These are phyloP conservation scores for Phaeosphaeria sp. DNA, from an alignment of 2,329 filamentous ascomycete species.

Conservation along the genomic window DNA sequence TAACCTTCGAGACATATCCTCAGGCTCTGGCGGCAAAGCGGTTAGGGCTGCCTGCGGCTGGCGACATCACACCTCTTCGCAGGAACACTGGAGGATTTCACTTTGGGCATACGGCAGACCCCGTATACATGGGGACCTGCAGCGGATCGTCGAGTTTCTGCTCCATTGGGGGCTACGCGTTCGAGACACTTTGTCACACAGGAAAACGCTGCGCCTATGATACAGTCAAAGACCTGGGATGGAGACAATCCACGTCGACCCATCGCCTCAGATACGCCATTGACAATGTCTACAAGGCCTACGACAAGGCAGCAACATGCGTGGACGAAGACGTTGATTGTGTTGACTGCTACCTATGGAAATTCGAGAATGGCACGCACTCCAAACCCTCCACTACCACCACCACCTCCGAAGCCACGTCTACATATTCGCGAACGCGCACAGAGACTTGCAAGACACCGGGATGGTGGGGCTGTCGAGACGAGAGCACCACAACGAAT, in stretches of 20 bases:
- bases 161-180: conserved; percentile 45
- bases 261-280: conserved; percentile 44
- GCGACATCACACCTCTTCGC: conserved; percentile 37
- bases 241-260: conserved; percentile 41
- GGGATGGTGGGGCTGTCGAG: conserved; percentile 47
- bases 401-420: conserved; percentile 27
- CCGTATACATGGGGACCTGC: conserved; percentile 47
- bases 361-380: conserved; percentile 44
- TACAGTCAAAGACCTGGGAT: conserved; percentile 46
- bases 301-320: conserved; percentile 42
- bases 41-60: conserved; percentile 37
- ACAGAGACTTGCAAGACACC: conserved; percentile 47
- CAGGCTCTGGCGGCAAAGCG: conserved; percentile 44
- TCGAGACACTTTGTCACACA: conserved; percentile 45
- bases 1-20: conserved; percentile 46
- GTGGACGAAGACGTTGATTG: conserved; percentile 43
- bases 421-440: conserved; percentile 33
- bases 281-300: conserved; percentile 43
- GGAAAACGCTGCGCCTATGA: conserved; percentile 45
- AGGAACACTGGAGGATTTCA: conserved; percentile 45
- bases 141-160: conserved; percentile 45
- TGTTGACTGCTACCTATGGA: conserved; percentile 46
- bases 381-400: conserved; percentile 34
- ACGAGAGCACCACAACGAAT: conserved; percentile 36
- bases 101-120: conserved; percentile 45